phyloP scores from a whole-genome alignment of 352 stramenopile species.

The Phytopythium delawarense region DNA sequence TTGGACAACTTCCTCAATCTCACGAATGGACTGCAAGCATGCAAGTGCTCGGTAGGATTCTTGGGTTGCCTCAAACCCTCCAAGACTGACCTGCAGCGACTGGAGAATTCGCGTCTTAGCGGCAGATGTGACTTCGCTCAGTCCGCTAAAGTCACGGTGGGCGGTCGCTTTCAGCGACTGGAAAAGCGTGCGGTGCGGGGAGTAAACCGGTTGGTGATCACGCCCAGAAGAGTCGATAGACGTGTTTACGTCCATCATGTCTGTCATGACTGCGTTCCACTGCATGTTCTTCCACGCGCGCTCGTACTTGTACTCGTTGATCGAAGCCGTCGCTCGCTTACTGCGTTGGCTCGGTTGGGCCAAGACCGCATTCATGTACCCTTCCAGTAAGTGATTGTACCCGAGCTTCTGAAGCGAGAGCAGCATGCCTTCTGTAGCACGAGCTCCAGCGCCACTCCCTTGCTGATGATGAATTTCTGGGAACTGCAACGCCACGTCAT shows the following conservation, averaged over 20 bases:
- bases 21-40: constrained; percentile 50
- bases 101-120: constrained; percentile 52
- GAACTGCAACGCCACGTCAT: constrained; percentile 68
- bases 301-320: constrained; percentile 64
- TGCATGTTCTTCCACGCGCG: constrained; percentile 78
- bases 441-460: neutral
- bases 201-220: constrained; percentile 18
- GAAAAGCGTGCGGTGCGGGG: constrained; percentile 53
- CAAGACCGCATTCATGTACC: constrained; percentile 37
- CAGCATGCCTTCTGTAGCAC: constrained; percentile 43
- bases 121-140: constrained; percentile 25
- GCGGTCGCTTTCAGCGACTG: constrained; percentile 53
- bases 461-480: constrained; percentile 8
- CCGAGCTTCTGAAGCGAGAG: constrained; percentile 59
- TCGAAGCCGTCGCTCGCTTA: constrained; percentile 4
- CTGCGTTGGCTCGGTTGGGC: neutral
- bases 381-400: constrained; percentile 67
- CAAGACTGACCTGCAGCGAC: constrained; percentile 53
- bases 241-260: constrained; percentile 9
- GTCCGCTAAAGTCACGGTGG: constrained; percentile 37
- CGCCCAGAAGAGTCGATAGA: neutral
- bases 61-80: constrained; percentile 63
- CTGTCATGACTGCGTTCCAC: constrained; percentile 49
- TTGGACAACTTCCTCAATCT: constrained; percentile 50
- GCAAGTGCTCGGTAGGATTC: constrained; percentile 53